Conservation (phyloP, 495 filamentous ascomycete species). For the Penicillium canariense region DNA sequence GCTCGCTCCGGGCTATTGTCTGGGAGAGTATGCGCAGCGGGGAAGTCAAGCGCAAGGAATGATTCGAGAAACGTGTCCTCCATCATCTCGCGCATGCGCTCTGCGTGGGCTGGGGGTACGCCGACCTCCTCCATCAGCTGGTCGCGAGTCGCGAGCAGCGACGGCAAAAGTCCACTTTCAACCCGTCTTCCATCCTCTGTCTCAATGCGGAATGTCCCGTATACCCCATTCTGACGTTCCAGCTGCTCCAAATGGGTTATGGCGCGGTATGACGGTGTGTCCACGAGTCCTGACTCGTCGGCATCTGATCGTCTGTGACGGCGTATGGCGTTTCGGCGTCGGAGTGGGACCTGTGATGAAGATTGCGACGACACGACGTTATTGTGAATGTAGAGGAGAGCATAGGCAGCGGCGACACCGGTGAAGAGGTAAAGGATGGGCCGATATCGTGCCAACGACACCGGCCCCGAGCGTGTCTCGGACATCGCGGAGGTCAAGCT, state of each 20-base stretch:
- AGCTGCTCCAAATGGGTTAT: constrained; percentile 46
- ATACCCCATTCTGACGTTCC: constrained; percentile 47
- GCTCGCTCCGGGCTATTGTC: constrained; percentile 33
- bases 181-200: constrained; percentile 48
- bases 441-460: constrained; percentile 47
- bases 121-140: constrained; percentile 48
- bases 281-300: constrained; percentile 22
- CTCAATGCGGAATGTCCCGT: constrained; percentile 49
- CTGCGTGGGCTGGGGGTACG: constrained; percentile 40
- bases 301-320: constrained; percentile 36
- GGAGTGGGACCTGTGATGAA: constrained; percentile 31
- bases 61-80: constrained; percentile 50
- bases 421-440: constrained; percentile 50
- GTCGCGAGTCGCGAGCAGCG: constrained; percentile 43
- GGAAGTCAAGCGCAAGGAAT: constrained; percentile 48
- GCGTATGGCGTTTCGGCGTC: constrained; percentile 48
- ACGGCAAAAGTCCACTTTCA: constrained; percentile 47
- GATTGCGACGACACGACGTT: constrained; percentile 31
- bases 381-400: constrained; percentile 46
- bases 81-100: constrained; percentile 50
- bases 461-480: constrained; percentile 32
- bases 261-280: constrained; percentile 41
- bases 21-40: constrained; percentile 35
- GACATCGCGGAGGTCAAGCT: constrained; percentile 33
- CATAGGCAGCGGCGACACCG: constrained; percentile 49